Evolutionary conservation across 805 yeast genomes (phyloP).

Genomic region (Saccharomycopsis capsularis): DNA sequence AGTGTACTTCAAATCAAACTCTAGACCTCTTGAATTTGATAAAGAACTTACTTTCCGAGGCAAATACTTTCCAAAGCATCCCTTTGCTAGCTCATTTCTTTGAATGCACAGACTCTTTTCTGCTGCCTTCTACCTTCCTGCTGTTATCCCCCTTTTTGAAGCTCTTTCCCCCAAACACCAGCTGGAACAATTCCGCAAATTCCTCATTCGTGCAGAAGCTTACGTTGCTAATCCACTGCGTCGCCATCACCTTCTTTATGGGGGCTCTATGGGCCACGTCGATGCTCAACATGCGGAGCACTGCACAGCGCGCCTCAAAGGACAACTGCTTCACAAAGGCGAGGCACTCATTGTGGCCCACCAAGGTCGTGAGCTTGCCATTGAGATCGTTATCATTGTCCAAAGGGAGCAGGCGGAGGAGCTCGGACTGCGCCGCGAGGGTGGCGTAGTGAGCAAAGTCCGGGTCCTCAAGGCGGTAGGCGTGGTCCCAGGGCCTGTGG

Average conservation of each 20-base stretch:
- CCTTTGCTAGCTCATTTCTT: too few species aligned
- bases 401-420: conserved; percentile 28
- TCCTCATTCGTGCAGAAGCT: conserved; percentile 13
- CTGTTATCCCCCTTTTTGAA: too few species aligned
- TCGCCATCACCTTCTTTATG: conserved; percentile 4
- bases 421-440: conserved; percentile 6
- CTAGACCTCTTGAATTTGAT: too few species aligned
- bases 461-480: conserved; percentile 11
- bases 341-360: conserved; percentile 8
- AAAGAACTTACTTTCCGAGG: too few species aligned
- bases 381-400: conserved; percentile 18
- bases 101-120: too few species aligned
- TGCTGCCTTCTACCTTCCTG: too few species aligned
- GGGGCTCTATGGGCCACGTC: conserved; percentile 1
- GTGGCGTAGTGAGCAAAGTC: conserved; percentile 8
- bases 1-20: too few species aligned
- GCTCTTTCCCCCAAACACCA: too few species aligned
- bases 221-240: conserved; percentile 18
- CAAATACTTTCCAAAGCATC: too few species aligned
- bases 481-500: conserved; percentile 20
- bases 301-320: conserved; percentile 9
- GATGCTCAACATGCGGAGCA: conserved; percentile 16
- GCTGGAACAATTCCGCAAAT: conserved; percentile 9
- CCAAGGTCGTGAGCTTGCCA: conserved; percentile 12
- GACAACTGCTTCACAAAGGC: conserved; percentile 8